Evolutionary conservation across 495 filamentous ascomycete genomes (phyloP), one percentile per base, ranked within the genome.

Genomic region (Choiromyces venosus): DNA sequence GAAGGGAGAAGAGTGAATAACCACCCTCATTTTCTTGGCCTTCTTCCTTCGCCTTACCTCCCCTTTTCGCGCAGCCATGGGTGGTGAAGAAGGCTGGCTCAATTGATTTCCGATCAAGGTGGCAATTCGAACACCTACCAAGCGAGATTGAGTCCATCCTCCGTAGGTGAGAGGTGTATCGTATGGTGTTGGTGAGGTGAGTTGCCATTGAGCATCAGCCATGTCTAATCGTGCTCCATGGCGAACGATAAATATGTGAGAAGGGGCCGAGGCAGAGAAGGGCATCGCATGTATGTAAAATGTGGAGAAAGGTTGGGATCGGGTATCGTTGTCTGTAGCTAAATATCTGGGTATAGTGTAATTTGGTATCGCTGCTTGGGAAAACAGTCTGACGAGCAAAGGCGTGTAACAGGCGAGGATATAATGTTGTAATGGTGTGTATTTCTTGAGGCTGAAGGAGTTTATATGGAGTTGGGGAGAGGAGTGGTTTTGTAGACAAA

Each of bases 131-230:
- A 86, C 84, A 4, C 95, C 95, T 3, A 97, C 84, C 12, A 88
- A 88, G 73, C 90, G 90, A 68, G 91, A 89, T 81, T 97, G 94
- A 29, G 87, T 87, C 93, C 94, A 98, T 65, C 95, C 95, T 73
- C 93, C 91, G 80, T 97, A 98, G 21, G 94, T 97, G 66, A 99
- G 86, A 61, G 96, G 95, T 64, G 95, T 92, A 74, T 99, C 94
- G 84, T 98, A 98, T 7, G 95, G 96, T 4, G 92, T 94, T 4
- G 93, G 90, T 6, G 96, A 96, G n/a, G 92, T 90, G 18, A 97
- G 86, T 83, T 97, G 93, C 95, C 95, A 99, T 82, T 93, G 87
- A 80, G 92, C 91, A 84, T 98, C 93, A 73, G 93, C 92, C 65
- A 92, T 92, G 82, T 99, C 95, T 40, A 99, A 89, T 46, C 95